phyloP scores from a whole-genome alignment of 1,284 basidiomycete genomes.

The Ustilago xerochloae region DNA sequence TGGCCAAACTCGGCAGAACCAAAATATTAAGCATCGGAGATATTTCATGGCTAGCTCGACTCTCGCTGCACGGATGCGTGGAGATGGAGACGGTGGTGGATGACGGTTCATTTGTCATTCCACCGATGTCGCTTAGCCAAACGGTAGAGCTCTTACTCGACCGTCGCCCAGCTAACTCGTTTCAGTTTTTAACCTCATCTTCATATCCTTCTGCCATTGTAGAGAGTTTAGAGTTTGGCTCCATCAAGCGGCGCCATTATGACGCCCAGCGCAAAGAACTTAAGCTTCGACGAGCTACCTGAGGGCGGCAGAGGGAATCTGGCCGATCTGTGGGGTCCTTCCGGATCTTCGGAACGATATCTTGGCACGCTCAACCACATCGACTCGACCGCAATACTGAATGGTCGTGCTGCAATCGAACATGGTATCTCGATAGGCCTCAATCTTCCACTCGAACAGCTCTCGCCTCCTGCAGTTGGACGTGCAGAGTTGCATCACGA shows the following conservation, averaged over 20 bases:
- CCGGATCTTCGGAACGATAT: not conserved
- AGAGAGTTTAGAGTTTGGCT: too few relatives aligned
- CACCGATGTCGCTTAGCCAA: not conserved
- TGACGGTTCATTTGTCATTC: not conserved
- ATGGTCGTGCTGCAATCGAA: not conserved
- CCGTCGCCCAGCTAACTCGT: not conserved
- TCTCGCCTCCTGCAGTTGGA: not conserved
- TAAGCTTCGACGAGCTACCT: not conserved
- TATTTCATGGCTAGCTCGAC: too few relatives aligned
- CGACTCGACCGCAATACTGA: not conserved
- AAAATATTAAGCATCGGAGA: too few relatives aligned
- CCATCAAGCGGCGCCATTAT: not conserved
- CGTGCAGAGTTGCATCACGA: not conserved
- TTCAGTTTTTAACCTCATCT: not conserved
- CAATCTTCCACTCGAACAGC: not conserved
- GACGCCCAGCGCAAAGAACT: not conserved
- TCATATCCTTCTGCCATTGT: not conserved
- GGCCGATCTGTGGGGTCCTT: not conserved
- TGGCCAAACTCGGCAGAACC: too few relatives aligned
- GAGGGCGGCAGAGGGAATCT: not conserved
- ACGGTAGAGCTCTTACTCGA: not conserved
- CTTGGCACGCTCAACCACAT: conserved; percentile 1
- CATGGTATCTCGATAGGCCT: not conserved
- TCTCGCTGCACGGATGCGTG: too few relatives aligned
- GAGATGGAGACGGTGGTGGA: not conserved